phyloP scores from a whole-genome alignment of 1,284 basidiomycete species.

The Austroboletus olivaceoglutinosus region DNA sequence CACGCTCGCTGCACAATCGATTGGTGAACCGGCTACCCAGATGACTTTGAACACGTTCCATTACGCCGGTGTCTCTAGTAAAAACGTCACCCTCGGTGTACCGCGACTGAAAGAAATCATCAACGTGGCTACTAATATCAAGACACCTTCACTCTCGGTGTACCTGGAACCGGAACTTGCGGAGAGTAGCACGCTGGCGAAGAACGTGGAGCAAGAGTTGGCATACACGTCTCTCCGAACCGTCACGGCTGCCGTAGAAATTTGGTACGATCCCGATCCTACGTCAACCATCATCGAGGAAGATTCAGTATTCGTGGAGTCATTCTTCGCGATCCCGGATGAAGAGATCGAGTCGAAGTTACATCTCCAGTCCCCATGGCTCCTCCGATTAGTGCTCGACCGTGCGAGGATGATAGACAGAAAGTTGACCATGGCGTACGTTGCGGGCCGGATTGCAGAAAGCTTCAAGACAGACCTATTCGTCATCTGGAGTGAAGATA shows the following conservation, averaged over 20 bases:
- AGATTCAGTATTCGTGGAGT: slow-evolving; percentile 94
- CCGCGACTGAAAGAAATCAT: slow-evolving; percentile 98
- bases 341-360: slow-evolving; percentile 92
- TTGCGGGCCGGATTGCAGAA: slow-evolving; percentile 91
- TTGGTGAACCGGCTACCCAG: slow-evolving; percentile 98
- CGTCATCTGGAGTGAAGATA: slow-evolving; percentile 99
- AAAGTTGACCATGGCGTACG: slow-evolving; percentile 93
- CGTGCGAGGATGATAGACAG: slow-evolving; percentile 98
- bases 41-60: slow-evolving; percentile 99
- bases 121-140: slow-evolving; percentile 98
- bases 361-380: slow-evolving; percentile 94
- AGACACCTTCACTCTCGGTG: slow-evolving; percentile 93
- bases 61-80: slow-evolving; percentile 97
- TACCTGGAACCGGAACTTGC: slow-evolving; percentile 80
- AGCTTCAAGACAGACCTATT: slow-evolving; percentile 97
- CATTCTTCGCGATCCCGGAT: slow-evolving; percentile 99
- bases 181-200: slow-evolving; percentile 60
- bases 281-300: slow-evolving; percentile 94
- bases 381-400: slow-evolving; percentile 95
- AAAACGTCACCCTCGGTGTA: slow-evolving; percentile 97
- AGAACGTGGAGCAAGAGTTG: slow-evolving; percentile 89
- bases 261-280: slow-evolving; percentile 97
- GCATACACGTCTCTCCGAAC: slow-evolving; percentile 95
- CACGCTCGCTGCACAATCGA: slow-evolving; percentile 96
- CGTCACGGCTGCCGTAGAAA: slow-evolving; percentile 94